phyloP scores from a whole-genome alignment of 2,329 filamentous ascomycete species.

The Microsporum ferrugineum region DNA sequence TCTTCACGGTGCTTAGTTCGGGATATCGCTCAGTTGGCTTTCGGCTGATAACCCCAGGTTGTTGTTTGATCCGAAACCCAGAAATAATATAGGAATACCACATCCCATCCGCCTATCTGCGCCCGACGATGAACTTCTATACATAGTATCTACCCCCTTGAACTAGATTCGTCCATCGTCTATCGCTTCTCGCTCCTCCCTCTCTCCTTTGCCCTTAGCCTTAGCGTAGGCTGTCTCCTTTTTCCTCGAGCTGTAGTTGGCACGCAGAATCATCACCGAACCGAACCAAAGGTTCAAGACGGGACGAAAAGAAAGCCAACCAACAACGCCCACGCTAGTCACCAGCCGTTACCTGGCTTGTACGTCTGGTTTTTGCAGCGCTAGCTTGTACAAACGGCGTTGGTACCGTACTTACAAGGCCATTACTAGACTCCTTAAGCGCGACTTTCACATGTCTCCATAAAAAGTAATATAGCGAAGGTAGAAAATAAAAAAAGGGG shows the following conservation, averaged over 20 bases:
- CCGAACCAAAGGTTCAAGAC: background rate
- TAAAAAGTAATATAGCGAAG: background rate
- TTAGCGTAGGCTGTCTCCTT: background rate
- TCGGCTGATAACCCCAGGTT: background rate
- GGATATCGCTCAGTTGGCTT: background rate
- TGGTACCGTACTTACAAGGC: background rate
- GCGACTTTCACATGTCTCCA: slow-evolving; percentile 2
- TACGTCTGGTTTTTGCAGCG: background rate
- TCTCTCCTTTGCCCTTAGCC: background rate
- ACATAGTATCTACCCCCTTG: background rate
- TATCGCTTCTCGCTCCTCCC: background rate
- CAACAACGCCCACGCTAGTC: background rate
- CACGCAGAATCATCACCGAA: background rate
- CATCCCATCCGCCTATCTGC: background rate
- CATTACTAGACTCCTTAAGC: background rate
- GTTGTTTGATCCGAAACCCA: background rate
- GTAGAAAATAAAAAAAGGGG: background rate
- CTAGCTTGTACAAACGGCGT: background rate
- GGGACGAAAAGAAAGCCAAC: background rate
- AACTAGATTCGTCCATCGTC: background rate
- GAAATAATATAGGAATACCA: background rate
- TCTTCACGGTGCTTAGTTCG: background rate
- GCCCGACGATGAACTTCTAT: background rate
- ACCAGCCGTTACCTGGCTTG: background rate
- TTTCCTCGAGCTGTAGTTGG: background rate